Evolutionary conservation across 140 eudicot species (phyloP).

Genomic region (Bidens hawaiensis): DNA sequence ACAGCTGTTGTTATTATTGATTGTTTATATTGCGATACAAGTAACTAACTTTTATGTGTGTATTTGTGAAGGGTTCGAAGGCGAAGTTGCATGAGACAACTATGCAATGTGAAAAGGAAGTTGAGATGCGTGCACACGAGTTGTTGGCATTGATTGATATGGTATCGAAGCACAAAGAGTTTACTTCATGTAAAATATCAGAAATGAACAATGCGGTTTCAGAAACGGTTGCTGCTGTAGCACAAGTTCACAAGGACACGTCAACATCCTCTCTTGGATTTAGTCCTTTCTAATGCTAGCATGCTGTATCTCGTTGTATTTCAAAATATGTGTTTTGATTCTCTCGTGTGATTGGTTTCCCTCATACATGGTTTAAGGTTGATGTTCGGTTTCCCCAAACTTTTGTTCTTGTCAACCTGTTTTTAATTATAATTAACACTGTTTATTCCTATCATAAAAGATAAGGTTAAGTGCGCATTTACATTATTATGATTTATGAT

Average conservation of each 20-base stretch:
- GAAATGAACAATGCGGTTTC: conserved; percentile 45
- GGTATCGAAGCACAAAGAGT: conserved; percentile 64
- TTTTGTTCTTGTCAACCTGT: no score
- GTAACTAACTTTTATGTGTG: not conserved
- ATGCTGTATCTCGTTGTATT: no score
- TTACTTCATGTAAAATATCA: conserved; percentile 37
- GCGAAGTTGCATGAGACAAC: conserved; percentile 48
- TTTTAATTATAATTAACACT: no score
- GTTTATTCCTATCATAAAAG: no score
- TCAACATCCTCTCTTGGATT: conserved; percentile 2
- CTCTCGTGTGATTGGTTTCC: not conserved
- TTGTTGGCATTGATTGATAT: conserved; percentile 62
- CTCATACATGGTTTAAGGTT: not conserved
- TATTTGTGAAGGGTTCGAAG: conserved; percentile 49
- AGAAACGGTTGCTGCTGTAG: conserved; percentile 42
- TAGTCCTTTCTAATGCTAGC: not conserved
- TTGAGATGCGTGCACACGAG: conserved; percentile 52
- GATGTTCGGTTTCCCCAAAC: no score
- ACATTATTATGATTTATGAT: no score
- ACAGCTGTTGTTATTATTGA: no score
- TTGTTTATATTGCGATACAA: not conserved
- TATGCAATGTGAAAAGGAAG: conserved; percentile 39
- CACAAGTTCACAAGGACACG: conserved; percentile 44
- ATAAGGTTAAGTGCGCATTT: no score
- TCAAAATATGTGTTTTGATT: no score